Evolutionary conservation across 108 stramenopile genomes (phyloP), one percentile per base, ranked within the genome.

Genomic region (Cafeteria roenbergensis): DNA sequence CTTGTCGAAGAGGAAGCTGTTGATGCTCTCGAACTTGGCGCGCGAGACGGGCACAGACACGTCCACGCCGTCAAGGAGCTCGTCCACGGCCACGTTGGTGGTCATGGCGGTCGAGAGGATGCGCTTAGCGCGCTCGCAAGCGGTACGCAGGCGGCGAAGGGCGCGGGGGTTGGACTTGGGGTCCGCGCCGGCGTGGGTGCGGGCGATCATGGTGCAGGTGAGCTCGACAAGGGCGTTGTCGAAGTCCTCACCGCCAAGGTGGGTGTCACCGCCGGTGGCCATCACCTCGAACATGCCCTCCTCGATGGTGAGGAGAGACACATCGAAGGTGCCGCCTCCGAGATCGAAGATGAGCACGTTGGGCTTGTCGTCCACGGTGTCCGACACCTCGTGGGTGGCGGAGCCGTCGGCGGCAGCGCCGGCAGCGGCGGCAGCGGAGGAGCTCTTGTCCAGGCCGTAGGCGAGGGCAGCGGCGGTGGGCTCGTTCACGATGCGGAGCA

Each of bases 321-420:
- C 95, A 81, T 96, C 94, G 66, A 98, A 95, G 52, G 93, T 95
- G 4, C 97, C 93, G 26, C 94, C 94, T 29, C 97, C 97, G 38
- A 99, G 78, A 77, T 99, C 97, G 78, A 92, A 99, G 30, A 97
- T 92, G 28, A 96, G 75, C 30, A 99, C 80, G 72, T 88, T 96
- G 22, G 24, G 51, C 59, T 81, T 75, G 75, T 96, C 97, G 30
- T 82, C 79, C 51, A 76, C 89, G 22, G 80, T 78, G 37, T 63
- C 28, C n/a, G n/a, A n/a, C n/a, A n/a, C n/a, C n/a, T n/a, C n/a
- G n/a, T n/a, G n/a, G n/a, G n/a, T n/a, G n/a, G n/a, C n/a, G n/a
- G n/a, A n/a, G n/a, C n/a, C n/a, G n/a, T n/a, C n/a, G n/a, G n/a
- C n/a, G n/a, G n/a, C n/a, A n/a, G n/a, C n/a, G n/a, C n/a, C n/a